A percentile compares a stretch with the other conserved stretches of the same genome.
These are phyloP conservation scores for Myochromella boudieri DNA, from an alignment of 768 basidiomycete genomes.

Conservation along the genomic window DNA sequence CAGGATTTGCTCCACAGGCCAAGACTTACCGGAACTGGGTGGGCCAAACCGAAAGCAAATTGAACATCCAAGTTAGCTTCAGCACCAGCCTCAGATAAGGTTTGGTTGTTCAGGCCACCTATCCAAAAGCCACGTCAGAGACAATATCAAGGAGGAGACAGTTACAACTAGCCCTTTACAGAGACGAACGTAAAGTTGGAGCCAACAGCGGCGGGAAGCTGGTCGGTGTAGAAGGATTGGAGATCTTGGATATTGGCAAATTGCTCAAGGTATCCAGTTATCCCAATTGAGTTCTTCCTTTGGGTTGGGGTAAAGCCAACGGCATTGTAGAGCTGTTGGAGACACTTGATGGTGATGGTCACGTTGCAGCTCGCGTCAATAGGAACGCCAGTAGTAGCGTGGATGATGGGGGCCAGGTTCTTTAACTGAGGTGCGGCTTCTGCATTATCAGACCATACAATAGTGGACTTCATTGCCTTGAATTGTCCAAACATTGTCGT, in stretches of 20 bases:
- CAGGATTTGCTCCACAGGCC: background rate
- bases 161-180: slow-evolving; percentile 44
- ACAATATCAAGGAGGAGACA: background rate
- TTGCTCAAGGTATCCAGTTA: slow-evolving; percentile 54
- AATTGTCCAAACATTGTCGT: slow-evolving; percentile 67
- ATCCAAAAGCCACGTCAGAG: slow-evolving; percentile 11
- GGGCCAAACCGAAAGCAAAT: slow-evolving; percentile 59
- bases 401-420: slow-evolving; percentile 12
- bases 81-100: slow-evolving; percentile 41
- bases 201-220: slow-evolving; percentile 44
- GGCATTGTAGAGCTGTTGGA: slow-evolving; percentile 55
- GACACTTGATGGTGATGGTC: slow-evolving; percentile 50
- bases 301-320: slow-evolving; percentile 43
- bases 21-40: slow-evolving; percentile 47
- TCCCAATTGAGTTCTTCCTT: slow-evolving; percentile 47
- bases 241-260: slow-evolving; percentile 53
- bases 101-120: slow-evolving; percentile 65
- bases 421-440: slow-evolving; percentile 22
- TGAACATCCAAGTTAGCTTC: slow-evolving; percentile 69
- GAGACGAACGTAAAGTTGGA: slow-evolving; percentile 54
- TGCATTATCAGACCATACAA: slow-evolving; percentile 28
- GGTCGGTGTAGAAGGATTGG: slow-evolving; percentile 44
- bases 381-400: slow-evolving; percentile 30
- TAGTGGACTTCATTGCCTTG: slow-evolving; percentile 41
- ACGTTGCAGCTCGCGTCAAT: slow-evolving; percentile 49